Base-by-base conservation (phyloP, 768 basidiomycete species). In the Jaapia argillacea region DNA sequence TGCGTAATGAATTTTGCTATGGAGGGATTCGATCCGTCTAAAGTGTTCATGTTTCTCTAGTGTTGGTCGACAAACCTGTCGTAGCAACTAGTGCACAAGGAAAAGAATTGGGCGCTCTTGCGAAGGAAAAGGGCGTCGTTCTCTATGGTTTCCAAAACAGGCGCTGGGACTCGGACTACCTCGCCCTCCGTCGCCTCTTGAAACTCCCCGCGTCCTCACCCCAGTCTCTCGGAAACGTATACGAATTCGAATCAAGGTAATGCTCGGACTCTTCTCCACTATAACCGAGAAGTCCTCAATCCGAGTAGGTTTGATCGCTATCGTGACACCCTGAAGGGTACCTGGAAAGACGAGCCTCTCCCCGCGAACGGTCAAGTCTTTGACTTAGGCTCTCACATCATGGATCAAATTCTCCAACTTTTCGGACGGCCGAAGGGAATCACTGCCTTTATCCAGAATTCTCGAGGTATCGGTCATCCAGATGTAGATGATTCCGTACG, bases 31-130 rank as follows among this genome's bases (percentile, higher is more conserved):
- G n/a, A n/a, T n/a, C n/a, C n/a, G n/a, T n/a, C n/a, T n/a, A 2
- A 43, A 43, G 13, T 41, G n/a, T 20, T 42, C 23, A 21, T 37
- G 28, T 18, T 38, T 39, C 31, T 31, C 24, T 45, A 83, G 85
- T 85, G 14, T 75, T 88, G 31, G 79, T 88, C 27, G 86, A 88
- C 54, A 89, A 89, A 56, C 86, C 86, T 3, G 70, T 86, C 14
- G 77, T 81, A 2, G 68, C 83, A 3, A 79, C 75, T 1, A 63
- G 62, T 1, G 58, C 62, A 13, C 69, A 87, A 21, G 37, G 13
- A 7, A 38, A 38, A 21, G 37, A 38, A 38, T 22, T 38, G 10
- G 51, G 53, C 25, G 33, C 37, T 10, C 48, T 63, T 26, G 62
- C 62, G 4, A 40, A 49, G 18, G 22, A 41, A 12, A 55, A 59